Conservation (phyloP, 2,329 filamentous ascomycete species). For the Sodiomyces alkalinus region DNA sequence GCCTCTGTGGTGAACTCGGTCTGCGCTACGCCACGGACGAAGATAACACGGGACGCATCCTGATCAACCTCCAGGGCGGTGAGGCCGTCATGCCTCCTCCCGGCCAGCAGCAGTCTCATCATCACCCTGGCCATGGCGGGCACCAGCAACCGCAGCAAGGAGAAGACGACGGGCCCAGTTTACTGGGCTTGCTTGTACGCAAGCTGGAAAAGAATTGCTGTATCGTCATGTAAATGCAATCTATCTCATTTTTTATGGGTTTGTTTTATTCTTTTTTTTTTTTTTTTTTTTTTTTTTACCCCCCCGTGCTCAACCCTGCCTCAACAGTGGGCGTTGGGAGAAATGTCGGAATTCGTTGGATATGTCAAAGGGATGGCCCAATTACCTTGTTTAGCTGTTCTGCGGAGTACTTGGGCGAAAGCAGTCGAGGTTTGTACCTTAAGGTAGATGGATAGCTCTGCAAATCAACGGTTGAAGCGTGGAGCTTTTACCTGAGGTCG, state of each 20-base stretch:
- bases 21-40: conserved; percentile 66
- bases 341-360: no score
- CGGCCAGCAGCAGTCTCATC: conserved; percentile 17
- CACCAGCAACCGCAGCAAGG: conserved; percentile 20
- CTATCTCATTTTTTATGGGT: background rate
- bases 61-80: conserved; percentile 69
- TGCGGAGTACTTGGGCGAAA: no score
- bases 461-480: no score
- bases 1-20: conserved; percentile 69
- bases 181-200: conserved; percentile 45
- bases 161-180: conserved; percentile 39
- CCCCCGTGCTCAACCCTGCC: no score
- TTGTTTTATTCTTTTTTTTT: no score
- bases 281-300: no score
- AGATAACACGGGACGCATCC: conserved; percentile 79
- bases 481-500: no score
- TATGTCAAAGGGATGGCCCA: no score
- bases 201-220: conserved; percentile 58
- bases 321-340: no score
- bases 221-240: conserved; percentile 49
- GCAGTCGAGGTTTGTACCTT: no score
- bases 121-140: conserved; percentile 13
- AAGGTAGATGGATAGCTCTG: no score
- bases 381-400: no score
- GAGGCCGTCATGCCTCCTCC: conserved; percentile 32